These are phyloP conservation scores for Crithidia sp. DNA, from an alignment of 208 protist genomes.

Conservation along the genomic window DNA sequence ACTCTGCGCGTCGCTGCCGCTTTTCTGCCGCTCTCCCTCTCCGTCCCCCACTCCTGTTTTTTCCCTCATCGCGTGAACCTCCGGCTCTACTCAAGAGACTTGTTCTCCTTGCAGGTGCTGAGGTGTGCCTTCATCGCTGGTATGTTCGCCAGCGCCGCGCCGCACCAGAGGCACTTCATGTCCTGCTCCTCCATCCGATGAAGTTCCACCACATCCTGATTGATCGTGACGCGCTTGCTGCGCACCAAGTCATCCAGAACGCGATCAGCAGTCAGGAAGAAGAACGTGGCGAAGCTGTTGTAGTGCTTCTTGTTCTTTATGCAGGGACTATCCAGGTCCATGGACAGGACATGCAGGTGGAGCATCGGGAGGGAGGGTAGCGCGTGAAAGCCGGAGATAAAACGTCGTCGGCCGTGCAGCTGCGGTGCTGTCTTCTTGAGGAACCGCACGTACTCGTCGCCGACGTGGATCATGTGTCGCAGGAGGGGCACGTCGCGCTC, in stretches of 20 bases:
- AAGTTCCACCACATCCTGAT: slow-evolving; percentile 61
- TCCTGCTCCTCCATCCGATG: slow-evolving; percentile 71
- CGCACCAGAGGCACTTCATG: slow-evolving; percentile 88
- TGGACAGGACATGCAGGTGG: slow-evolving; percentile 85
- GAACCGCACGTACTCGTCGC: slow-evolving; percentile 61
- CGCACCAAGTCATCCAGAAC: slow-evolving; percentile 68
- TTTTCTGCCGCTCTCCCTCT: too few relatives aligned
- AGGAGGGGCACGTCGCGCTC: slow-evolving; percentile 58
- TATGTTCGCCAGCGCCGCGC: slow-evolving; percentile 51
- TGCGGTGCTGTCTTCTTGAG: slow-evolving; percentile 25
- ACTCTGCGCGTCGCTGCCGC: too few relatives aligned
- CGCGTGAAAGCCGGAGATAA: slow-evolving; percentile 85
- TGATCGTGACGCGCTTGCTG: slow-evolving; percentile 71
- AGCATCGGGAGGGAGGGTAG: slow-evolving; percentile 86
- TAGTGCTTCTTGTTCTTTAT: slow-evolving; percentile 90
- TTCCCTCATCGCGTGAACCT: too few relatives aligned
- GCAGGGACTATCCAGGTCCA: slow-evolving; percentile 81
- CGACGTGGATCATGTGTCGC: slow-evolving; percentile 59
- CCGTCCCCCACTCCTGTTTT: too few relatives aligned
- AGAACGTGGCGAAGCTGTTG: slow-evolving; percentile 90
- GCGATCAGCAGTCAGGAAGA: slow-evolving; percentile 76
- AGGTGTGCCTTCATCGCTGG: slow-evolving; percentile 72
- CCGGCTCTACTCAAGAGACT: slow-evolving; percentile 27
- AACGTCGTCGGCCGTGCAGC: slow-evolving; percentile 39
- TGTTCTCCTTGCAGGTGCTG: slow-evolving; percentile 51